Evolutionary conservation across 1,284 basidiomycete species (phyloP).

Genomic region (Malassezia slooffiae): DNA sequence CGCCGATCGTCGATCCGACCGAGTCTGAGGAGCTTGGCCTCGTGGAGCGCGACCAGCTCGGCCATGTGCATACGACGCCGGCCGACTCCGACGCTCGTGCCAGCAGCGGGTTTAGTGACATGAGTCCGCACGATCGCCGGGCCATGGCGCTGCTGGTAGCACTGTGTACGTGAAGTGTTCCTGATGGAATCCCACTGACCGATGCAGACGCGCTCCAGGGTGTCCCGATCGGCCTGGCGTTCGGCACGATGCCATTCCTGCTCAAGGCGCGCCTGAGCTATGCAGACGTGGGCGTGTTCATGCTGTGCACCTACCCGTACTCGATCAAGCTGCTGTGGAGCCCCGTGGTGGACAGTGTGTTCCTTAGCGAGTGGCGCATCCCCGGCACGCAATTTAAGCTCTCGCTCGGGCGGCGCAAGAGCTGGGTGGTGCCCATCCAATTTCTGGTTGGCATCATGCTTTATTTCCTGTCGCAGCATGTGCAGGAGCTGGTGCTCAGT

Average conservation of each 20-base stretch:
- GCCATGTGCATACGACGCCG: too few relatives aligned
- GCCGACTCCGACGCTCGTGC: too few relatives aligned
- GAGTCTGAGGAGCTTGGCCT: too few relatives aligned
- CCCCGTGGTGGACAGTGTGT: constrained; percentile 89
- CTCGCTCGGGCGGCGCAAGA: constrained; percentile 73
- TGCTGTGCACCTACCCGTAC: constrained; percentile 89
- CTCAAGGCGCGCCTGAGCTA: constrained; percentile 88
- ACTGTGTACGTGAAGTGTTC: constrained; percentile 70
- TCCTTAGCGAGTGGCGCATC: constrained; percentile 54
- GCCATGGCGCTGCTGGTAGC: constrained; percentile 77
- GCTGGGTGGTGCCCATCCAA: constrained; percentile 98
- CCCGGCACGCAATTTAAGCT: constrained; percentile 19
- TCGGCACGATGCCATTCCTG: constrained; percentile 89
- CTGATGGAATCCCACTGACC: not conserved
- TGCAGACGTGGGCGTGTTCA: constrained; percentile 88
- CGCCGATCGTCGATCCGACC: too few relatives aligned
- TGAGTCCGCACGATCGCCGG: constrained; percentile 41
- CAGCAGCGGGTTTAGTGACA: too few relatives aligned
- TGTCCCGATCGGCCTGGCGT: constrained; percentile 66
- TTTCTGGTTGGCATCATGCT: constrained; percentile 75
- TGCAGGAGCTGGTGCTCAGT: constrained; percentile 67
- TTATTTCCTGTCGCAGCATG: constrained; percentile 72
- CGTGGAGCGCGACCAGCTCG: too few relatives aligned
- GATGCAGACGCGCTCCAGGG: constrained; percentile 84
- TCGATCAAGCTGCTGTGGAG: constrained; percentile 96